Evolutionary conservation across 225 moss, liverwort and hornwort species (phyloP), one percentile per base, ranked within the genome.

Genomic region (Thuidium tamariscinum): DNA sequence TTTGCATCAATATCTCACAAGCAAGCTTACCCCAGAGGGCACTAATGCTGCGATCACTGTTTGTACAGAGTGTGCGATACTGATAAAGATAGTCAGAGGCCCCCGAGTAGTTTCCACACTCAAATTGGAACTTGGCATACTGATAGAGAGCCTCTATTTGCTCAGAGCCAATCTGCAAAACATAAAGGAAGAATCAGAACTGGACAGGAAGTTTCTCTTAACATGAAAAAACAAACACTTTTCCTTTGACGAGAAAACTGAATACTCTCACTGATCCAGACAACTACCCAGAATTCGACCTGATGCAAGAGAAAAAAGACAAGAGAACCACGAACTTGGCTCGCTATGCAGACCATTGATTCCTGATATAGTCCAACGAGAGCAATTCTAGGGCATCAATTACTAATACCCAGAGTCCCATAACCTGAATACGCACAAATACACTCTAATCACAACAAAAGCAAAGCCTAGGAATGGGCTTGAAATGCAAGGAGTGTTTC

Each of bases 11-110:
- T 60, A 97, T 85, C 90, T 97, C 97, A 49, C 96, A 96, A 57
- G 97, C 97, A 25, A 97, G 95, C 93, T 97, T 97, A 41, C 97
- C 97, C 97, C 97, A 97, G 81, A 97, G 88, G 54, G 97, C 96
- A 89, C 96, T 96, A 83, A 96, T 92, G 94, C 97, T 97, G 82
- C 96, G 94, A 60, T 97, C 97, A 66, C 91, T 96, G 90, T 97
- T 96, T 75, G 95, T 97, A 89, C 97, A 97, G 73, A 97, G 92
- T 54, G 96, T 97, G 39, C 97, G 94, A 81, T 97, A 97, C 91
- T 97, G 97, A 86, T 96, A 97, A 46, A 97, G 83, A 80, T 95
- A 97, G 82, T 97, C 97, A 37, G 97, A 97, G 23, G 97, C 97
- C 55, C 96, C 96, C 36, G 97, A 97, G 67, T 97, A 97, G 71